Base-by-base conservation (phyloP, 305 asterid species). In the Fraxinus latifolia region DNA sequence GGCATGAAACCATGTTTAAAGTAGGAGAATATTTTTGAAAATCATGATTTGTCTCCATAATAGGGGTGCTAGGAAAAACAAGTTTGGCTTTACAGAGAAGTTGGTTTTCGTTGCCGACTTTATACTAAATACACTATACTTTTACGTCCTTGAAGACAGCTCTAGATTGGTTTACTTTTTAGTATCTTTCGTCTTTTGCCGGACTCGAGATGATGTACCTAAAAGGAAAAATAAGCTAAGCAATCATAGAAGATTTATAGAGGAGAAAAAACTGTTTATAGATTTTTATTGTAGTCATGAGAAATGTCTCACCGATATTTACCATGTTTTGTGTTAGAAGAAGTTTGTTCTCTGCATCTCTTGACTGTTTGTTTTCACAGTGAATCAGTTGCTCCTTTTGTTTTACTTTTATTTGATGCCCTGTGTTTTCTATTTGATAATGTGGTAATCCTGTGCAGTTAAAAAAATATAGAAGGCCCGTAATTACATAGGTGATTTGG, bases 291-390 rank as follows among this genome's bases (percentile, higher is more conserved):
- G 34, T 8, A 65, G 34, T 25, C 15, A 3, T 1, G n/a, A 19
- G 44, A 65, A 65, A 65, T 25, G 2, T 65, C 34, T 2, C 2
- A 25, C 5, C 14, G 6, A 25, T 15, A 25, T 25, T 67, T 25
- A 9, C 94, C 92, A 67, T 25, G 36, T 67, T 37, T 65, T 12
- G 29, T 67, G 3, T 58, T 19, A 5, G 29, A 25, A 25, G 73
- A 4, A 67, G 34, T 25, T 67, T 21, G n/a, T 67, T 67, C 37
- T 67, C 34, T 67, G 74, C 74, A n/a, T 21, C 5, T 62, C 14
- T 27, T 27, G 74, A 67, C n/a, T 67, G n/a, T 65, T 53, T n/a
- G 5, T n/a, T 82, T 53, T 15, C 42, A 7, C 42, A 36, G 42
- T 7, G 42, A 36, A 34, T 34, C 39, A 34, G 39, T 34, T 53